A percentile compares a stretch with the other conserved stretches of the same genome.
These are phyloP conservation scores for Alternaria hordeiaustralica DNA, from an alignment of 2,329 filamentous ascomycete genomes.

Conservation along the genomic window DNA sequence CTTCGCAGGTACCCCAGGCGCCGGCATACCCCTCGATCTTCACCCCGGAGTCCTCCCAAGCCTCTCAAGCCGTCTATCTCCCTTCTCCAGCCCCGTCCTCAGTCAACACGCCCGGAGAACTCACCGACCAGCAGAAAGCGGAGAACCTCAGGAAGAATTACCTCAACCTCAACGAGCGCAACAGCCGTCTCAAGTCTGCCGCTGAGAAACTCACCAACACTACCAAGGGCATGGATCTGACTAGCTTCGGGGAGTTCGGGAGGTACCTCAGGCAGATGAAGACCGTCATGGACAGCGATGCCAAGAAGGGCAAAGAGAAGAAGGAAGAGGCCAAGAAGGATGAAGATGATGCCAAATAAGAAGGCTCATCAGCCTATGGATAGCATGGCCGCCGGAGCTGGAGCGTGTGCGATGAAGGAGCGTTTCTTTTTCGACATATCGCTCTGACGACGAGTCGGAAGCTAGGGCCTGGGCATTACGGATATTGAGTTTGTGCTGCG, in stretches of 20 bases:
- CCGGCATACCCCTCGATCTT: neutral
- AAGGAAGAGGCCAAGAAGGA: neutral
- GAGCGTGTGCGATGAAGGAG: neutral
- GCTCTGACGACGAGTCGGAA: neutral
- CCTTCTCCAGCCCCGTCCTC: constrained; percentile 7
- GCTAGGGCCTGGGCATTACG: neutral
- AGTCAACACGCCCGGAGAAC: neutral
- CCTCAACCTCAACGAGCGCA: constrained; percentile 21
- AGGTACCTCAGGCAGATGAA: constrained; percentile 19
- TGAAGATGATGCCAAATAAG: neutral
- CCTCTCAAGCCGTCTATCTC: neutral
- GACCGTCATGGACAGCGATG: constrained; percentile 15
- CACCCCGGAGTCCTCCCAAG: neutral
- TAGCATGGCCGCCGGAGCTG: neutral
- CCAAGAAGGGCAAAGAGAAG: neutral
- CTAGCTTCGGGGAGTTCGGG: constrained; percentile 36
- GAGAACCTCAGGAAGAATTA: constrained; percentile 34
- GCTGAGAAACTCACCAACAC: constrained; percentile 9
- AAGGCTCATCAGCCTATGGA: neutral
- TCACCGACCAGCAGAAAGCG: constrained; percentile 1
- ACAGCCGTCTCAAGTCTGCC: constrained; percentile 21
- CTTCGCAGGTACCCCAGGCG: neutral
- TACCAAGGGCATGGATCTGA: constrained; percentile 24
- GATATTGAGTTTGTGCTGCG: neutral
- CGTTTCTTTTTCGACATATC: neutral